A percentile compares a stretch with the other conserved stretches of the same genome.
Conservation (phyloP, 1,284 basidiomycete species). For the Porodaedalea pini region DNA sequence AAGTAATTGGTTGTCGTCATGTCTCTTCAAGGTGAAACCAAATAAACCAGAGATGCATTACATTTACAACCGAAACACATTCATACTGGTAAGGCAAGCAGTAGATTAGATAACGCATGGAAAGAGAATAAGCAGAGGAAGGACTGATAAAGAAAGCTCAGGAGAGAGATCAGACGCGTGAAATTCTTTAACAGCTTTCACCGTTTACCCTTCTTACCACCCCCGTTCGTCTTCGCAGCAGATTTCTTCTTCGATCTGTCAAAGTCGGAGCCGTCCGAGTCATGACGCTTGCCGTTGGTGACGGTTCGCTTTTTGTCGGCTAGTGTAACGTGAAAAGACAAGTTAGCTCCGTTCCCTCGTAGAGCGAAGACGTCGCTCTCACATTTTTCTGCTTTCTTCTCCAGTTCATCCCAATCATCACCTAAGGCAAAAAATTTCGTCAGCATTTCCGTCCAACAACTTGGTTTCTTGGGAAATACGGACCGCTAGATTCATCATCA, state of each 20-base stretch:
- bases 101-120: background rate
- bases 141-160: no score
- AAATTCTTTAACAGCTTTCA: no score
- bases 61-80: background rate
- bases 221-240: constrained; percentile 36
- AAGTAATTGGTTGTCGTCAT: no score
- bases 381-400: constrained; percentile 87
- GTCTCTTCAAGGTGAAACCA: no score
- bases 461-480: constrained; percentile 17
- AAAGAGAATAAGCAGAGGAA: background rate
- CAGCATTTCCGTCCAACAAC: no score
- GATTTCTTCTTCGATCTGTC: constrained; percentile 67
- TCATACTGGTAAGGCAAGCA: background rate
- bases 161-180: no score
- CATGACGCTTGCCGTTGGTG: constrained; percentile 45
- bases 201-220: constrained; percentile 39
- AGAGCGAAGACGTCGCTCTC: constrained; percentile 25
- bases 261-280: constrained; percentile 61
- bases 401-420: constrained; percentile 94
- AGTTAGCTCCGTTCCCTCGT: constrained; percentile 5
- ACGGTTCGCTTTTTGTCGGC: constrained; percentile 66
- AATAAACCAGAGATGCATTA: background rate
- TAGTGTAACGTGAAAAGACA: constrained; percentile 28
- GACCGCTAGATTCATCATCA: constrained; percentile 68
- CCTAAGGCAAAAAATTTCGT: constrained; percentile 35